Percentiles rank a stretch among this genome's conserved stretches.
Conservation (phyloP, 2,329 filamentous ascomycete genomes). For the Exophiala sideris region DNA sequence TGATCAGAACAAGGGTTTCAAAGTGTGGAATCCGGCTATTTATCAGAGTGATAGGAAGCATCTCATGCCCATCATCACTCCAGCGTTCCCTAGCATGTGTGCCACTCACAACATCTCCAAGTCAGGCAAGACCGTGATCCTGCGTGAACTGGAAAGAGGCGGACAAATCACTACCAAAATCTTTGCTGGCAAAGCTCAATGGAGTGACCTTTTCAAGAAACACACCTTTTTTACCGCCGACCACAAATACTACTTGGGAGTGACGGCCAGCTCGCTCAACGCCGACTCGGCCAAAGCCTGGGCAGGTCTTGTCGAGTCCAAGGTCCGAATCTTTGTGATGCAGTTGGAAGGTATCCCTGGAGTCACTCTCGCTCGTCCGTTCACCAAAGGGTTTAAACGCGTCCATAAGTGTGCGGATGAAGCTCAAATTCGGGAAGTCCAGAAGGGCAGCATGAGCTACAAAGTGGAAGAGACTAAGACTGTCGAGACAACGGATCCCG, state of each 20-base stretch:
- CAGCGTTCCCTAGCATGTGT: slow-evolving; percentile 96
- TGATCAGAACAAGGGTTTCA: slow-evolving; percentile 46
- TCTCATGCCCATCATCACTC: slow-evolving; percentile 97
- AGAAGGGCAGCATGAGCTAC: slow-evolving; percentile 60
- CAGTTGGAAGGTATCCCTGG: slow-evolving; percentile 76
- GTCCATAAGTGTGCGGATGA: slow-evolving; percentile 66
- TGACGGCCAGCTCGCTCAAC: slow-evolving; percentile 76
- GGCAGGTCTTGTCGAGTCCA: slow-evolving; percentile 91
- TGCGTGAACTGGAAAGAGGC: slow-evolving; percentile 75
- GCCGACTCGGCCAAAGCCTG: slow-evolving; percentile 83
- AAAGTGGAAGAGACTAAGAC: slow-evolving; percentile 54
- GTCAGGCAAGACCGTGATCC: slow-evolving; percentile 81
- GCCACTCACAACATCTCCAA: slow-evolving; percentile 89
- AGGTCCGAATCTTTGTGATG: slow-evolving; percentile 79
- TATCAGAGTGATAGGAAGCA: slow-evolving; percentile 80
- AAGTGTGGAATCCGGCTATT: slow-evolving; percentile 88
- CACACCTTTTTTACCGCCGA: slow-evolving; percentile 90
- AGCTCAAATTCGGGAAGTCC: slow-evolving; percentile 59
- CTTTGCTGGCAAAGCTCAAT: slow-evolving; percentile 69
- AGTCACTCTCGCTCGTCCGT: slow-evolving; percentile 82
- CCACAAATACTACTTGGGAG: slow-evolving; percentile 93
- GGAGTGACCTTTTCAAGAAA: slow-evolving; percentile 84
- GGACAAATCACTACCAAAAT: slow-evolving; percentile 76
- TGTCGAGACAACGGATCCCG: slow-evolving; percentile 49
- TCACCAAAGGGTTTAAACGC: slow-evolving; percentile 88